Conservation (phyloP, 768 basidiomycete genomes). For the Suillus sp. region DNA sequence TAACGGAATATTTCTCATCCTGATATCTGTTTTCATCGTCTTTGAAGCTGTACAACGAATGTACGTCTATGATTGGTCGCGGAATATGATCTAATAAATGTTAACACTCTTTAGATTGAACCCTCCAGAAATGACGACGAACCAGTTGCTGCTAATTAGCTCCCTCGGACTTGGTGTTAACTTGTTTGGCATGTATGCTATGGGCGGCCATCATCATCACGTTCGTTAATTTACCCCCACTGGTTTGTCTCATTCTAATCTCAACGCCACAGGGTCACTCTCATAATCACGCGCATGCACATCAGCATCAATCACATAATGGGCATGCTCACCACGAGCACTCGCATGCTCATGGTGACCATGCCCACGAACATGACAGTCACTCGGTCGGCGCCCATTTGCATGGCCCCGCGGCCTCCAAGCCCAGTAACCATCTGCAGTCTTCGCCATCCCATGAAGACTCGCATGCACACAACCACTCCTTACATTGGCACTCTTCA, state of each 20-base stretch:
- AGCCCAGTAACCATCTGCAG: constrained; percentile 26
- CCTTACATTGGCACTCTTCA: constrained; percentile 32
- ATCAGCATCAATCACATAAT: constrained; percentile 18
- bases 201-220: constrained; percentile 90
- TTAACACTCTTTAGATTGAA: constrained; percentile 57
- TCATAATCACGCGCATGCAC: constrained; percentile 24
- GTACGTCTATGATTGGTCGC: constrained; percentile 43
- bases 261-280: constrained; percentile 18
- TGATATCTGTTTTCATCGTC: constrained; percentile 97
- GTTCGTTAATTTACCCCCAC: constrained; percentile 41
- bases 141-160: constrained; percentile 87
- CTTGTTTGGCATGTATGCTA: constrained; percentile 98
- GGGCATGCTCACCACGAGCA: constrained; percentile 36
- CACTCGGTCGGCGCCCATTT: constrained; percentile 25
- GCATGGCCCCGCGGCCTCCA: constrained; percentile 23
- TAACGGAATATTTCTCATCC: constrained; percentile 90
- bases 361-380: constrained; percentile 31
- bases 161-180: constrained; percentile 90
- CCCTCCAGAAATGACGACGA: constrained; percentile 98
- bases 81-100: neutral
- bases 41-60: constrained; percentile 97
- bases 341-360: constrained; percentile 33
- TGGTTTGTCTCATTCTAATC: constrained; percentile 5
- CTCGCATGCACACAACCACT: constrained; percentile 22
- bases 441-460: constrained; percentile 28